Evolutionary conservation across 148 eudicot genomes (phyloP).

Genomic region (Arbutus unedo): DNA sequence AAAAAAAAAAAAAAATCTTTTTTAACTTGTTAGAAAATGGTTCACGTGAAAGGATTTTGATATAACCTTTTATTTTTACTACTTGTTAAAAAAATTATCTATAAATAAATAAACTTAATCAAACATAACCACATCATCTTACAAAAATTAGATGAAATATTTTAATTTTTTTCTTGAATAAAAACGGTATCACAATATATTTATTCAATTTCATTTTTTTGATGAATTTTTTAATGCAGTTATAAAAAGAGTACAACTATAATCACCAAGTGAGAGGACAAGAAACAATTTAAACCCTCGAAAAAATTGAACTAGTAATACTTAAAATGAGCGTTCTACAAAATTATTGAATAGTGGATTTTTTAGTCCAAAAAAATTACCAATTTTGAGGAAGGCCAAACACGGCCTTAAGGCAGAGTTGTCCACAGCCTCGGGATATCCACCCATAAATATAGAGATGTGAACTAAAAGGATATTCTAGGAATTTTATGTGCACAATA

Average conservation of each 20-base stretch:
- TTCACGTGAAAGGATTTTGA: too few species aligned
- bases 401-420: constrained; percentile 14
- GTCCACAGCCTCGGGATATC: constrained; percentile 30
- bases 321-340: not conserved
- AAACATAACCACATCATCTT: not conserved
- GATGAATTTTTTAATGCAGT: not conserved
- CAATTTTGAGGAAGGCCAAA: not conserved
- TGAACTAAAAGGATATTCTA: not conserved
- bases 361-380: not conserved
- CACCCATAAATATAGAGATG: not conserved
- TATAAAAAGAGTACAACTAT: not conserved
- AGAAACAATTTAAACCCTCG: not conserved
- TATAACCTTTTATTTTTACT: not conserved
- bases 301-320: not conserved
- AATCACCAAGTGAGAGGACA: not conserved
- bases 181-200: not conserved
- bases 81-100: not conserved
- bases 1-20: too few species aligned
- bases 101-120: not conserved
- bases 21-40: too few species aligned
- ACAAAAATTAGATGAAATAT: not conserved
- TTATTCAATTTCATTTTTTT: not conserved
- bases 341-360: not conserved
- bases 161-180: not conserved
- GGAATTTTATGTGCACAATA: not conserved